phyloP scores from a whole-genome alignment of 1,284 basidiomycete genomes.

The Moesziomyces sp. region DNA sequence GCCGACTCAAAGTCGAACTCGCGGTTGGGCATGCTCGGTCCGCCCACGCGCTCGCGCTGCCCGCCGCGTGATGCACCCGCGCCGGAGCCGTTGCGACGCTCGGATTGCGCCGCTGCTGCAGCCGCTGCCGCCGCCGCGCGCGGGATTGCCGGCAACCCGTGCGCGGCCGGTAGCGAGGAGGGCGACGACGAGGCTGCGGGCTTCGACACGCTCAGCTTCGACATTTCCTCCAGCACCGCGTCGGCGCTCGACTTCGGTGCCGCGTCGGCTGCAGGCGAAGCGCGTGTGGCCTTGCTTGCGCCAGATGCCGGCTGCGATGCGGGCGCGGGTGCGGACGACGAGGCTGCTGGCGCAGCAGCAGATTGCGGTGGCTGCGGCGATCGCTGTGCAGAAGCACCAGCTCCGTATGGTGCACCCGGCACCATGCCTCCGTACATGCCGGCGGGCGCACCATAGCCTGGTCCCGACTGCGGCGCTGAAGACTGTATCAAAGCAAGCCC shows the following conservation, averaged over 20 bases:
- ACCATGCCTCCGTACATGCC: slow-evolving; percentile 30
- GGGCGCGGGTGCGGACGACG: slow-evolving; percentile 16
- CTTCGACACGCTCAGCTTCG: slow-evolving; percentile 51
- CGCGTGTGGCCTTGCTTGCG: slow-evolving; percentile 5
- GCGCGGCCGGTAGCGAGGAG: slow-evolving; percentile 24
- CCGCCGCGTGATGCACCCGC: neutral
- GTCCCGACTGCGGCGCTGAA: slow-evolving; percentile 21
- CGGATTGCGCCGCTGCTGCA: slow-evolving; percentile 18
- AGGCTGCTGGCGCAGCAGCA: slow-evolving; percentile 16
- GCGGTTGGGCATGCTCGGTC: slow-evolving; percentile 45
- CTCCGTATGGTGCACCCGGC: slow-evolving; percentile 31
- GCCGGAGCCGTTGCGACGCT: slow-evolving; percentile 15
- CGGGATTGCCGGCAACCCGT: slow-evolving; percentile 50
- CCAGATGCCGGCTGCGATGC: neutral
- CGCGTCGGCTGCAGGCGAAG: slow-evolving; percentile 18
- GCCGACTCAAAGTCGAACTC: slow-evolving; percentile 66
- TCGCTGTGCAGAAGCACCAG: slow-evolving; percentile 16
- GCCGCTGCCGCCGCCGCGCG: slow-evolving; percentile 52
- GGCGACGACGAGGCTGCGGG: slow-evolving; percentile 21
- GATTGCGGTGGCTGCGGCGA: slow-evolving; percentile 12
- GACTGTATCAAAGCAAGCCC: slow-evolving; percentile 10
- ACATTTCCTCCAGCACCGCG: slow-evolving; percentile 54
- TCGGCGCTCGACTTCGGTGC: slow-evolving; percentile 41
- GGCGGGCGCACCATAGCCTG: slow-evolving; percentile 19
- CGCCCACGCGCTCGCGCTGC: slow-evolving; percentile 5